Evolutionary conservation across 352 stramenopile species (phyloP), one percentile per base, ranked within the genome.

Genomic region (Globisporangium abappressorium): DNA sequence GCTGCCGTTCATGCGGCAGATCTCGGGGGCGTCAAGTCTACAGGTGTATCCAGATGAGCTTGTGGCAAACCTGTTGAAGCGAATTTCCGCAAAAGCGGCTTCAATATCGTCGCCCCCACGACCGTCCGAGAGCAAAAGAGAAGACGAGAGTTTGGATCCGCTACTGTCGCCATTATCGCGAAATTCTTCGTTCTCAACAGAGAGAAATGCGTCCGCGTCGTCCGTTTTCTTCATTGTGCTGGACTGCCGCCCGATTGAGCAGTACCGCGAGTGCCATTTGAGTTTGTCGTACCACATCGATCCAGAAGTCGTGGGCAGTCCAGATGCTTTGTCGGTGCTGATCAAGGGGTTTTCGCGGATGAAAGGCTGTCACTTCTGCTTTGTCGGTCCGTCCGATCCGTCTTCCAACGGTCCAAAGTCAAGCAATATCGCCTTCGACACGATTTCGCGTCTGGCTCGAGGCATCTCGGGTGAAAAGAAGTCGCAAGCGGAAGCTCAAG

Each of bases 311-410:
- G 81, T 91, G 26, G 74, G 72, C 12, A 88, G 77, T 38, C 86
- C 89, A 5, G 87, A 95, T 57, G 86, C 79, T 9, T 69, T 96
- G 18, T 78, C 84, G 22, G 78, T 84, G 33, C 75, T 96, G 11
- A 81, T 96, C 68, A 90, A 94, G 56, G 87, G 85, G 0, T 95
- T 96, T 46, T 75, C 74, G 30, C 74, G 80, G 5, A 96, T 96
- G 87, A 95, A 96, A 80, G 87, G 89, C 1, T 95, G 86, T 56
- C 89, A 96, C 57, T 96, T 96, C 69, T 96, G 89, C 64, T 95
- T 96, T 62, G 84, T 96, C 56, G 89, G 89, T 3, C 85, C 79
- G 15, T 84, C 81, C 2, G 70, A 74, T 6, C 72, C 84, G 18
- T 70, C 63, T 5, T 64, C 51, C 41, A 51, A 70, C 5, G 54